Evolutionary conservation across 176 grass and related monocot species (phyloP).

Genomic region (Rhynchospora pubera): DNA sequence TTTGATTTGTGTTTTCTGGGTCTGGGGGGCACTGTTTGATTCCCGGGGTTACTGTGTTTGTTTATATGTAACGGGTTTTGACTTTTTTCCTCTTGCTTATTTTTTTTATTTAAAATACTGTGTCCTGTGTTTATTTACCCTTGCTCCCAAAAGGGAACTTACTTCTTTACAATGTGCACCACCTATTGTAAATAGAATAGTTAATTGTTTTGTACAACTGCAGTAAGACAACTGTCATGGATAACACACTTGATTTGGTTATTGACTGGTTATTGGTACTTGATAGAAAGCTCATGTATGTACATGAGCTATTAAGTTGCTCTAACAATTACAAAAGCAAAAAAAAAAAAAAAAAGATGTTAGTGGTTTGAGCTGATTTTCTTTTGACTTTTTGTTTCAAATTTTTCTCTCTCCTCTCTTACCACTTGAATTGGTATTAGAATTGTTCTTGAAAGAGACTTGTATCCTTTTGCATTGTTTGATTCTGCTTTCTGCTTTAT

Average conservation of each 20-base stretch:
- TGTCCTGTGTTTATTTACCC: background rate
- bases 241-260: background rate
- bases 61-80: background rate
- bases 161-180: background rate
- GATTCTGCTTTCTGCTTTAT: background rate
- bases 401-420: background rate
- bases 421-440: background rate
- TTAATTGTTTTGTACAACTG: too few relatives aligned
- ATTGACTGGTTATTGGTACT: background rate
- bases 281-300: background rate
- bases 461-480: background rate
- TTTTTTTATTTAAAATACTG: background rate
- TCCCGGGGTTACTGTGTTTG: background rate
- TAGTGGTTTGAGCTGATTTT: background rate
- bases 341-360: background rate
- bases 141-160: background rate
- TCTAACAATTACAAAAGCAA: background rate
- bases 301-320: background rate
- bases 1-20: background rate
- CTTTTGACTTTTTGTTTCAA: background rate
- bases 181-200: too few relatives aligned
- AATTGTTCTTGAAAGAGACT: conserved; percentile 12
- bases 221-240: too few relatives aligned
- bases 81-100: background rate
- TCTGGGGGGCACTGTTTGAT: background rate